A percentile compares a stretch with the other conserved stretches of the same genome.
Conservation (phyloP, 2,329 filamentous ascomycete species). For the Fusarium mexicanum region DNA sequence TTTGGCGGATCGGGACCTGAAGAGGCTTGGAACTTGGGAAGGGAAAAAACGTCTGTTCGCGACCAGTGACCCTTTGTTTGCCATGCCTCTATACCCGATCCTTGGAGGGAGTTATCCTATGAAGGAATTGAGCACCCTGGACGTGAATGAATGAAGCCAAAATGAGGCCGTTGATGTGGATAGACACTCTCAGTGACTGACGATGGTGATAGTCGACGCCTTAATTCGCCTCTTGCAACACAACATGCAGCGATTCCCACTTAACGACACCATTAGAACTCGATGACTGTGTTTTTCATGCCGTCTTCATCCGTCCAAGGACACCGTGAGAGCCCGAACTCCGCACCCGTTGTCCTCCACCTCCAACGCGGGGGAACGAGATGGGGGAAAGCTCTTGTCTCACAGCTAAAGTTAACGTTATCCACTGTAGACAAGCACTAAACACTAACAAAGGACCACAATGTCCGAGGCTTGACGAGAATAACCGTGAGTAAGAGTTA, state of each 20-base stretch:
- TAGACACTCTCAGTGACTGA: neutral
- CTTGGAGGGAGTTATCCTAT: constrained; percentile 34
- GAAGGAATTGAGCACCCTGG: constrained; percentile 27
- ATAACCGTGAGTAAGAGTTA: constrained; percentile 1
- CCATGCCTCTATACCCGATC: constrained; percentile 11
- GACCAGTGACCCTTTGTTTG: neutral
- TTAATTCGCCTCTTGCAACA: constrained; percentile 29
- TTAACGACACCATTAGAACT: neutral
- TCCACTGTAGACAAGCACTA: constrained; percentile 11
- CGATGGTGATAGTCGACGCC: constrained; percentile 1
- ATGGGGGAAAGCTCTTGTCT: constrained; percentile 19
- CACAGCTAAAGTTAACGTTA: constrained; percentile 1
- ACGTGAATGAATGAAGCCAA: constrained; percentile 33
- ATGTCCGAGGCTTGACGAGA: constrained; percentile 14
- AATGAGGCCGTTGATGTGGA: constrained; percentile 12
- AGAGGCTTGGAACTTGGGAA: neutral
- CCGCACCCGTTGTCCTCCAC: constrained; percentile 23
- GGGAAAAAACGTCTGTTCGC: neutral
- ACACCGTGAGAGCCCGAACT: constrained; percentile 18
- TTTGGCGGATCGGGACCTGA: constrained; percentile 1
- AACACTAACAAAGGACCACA: neutral
- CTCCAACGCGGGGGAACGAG: constrained; percentile 16
- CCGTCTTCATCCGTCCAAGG: constrained; percentile 23
- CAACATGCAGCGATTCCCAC: constrained; percentile 2
- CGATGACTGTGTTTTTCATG: neutral